A percentile compares a stretch with the other conserved stretches of the same genome.
Conservation (phyloP, 805 yeast genomes). For the Wilhelminamyces savonicus region DNA sequence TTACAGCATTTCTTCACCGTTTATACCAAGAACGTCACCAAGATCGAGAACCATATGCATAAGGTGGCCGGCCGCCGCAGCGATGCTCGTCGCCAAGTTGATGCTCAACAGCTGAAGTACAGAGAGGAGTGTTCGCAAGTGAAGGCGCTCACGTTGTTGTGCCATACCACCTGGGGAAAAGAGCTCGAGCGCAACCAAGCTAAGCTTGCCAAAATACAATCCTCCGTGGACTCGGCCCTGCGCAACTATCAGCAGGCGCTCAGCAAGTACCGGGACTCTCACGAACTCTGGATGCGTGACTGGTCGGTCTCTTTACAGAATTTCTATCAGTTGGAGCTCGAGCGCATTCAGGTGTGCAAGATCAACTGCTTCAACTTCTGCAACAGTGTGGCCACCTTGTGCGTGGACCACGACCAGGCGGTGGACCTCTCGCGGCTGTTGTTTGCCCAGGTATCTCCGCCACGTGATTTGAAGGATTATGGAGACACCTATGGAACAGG, state of each 20-base stretch:
- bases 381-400: slow-evolving; percentile 64
- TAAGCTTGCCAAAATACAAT: slow-evolving; percentile 46
- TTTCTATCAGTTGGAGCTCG: slow-evolving; percentile 64
- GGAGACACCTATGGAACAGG: slow-evolving; percentile 60
- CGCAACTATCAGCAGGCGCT: slow-evolving; percentile 55
- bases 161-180: slow-evolving; percentile 64
- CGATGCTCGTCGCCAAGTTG: slow-evolving; percentile 28
- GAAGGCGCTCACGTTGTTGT: slow-evolving; percentile 54
- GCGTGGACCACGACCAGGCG: slow-evolving; percentile 73
- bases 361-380: slow-evolving; percentile 74
- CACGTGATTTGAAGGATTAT: slow-evolving; percentile 50
- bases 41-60: slow-evolving; percentile 51
- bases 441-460: slow-evolving; percentile 63
- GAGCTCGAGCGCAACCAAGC: slow-evolving; percentile 58
- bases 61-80: slow-evolving; percentile 46
- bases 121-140: slow-evolving; percentile 53
- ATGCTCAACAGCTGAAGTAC: slow-evolving; percentile 41
- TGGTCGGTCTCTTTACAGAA: slow-evolving; percentile 63
- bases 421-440: slow-evolving; percentile 65
- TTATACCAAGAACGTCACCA: slow-evolving; percentile 47
- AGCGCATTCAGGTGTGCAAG: slow-evolving; percentile 63
- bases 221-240: slow-evolving; percentile 34
- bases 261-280: slow-evolving; percentile 46
- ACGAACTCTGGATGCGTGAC: slow-evolving; percentile 61
- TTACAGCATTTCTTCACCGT: slow-evolving; percentile 45